Evolutionary conservation across 345 rosid species (phyloP).

Genomic region (Melastoma malabathricum): DNA sequence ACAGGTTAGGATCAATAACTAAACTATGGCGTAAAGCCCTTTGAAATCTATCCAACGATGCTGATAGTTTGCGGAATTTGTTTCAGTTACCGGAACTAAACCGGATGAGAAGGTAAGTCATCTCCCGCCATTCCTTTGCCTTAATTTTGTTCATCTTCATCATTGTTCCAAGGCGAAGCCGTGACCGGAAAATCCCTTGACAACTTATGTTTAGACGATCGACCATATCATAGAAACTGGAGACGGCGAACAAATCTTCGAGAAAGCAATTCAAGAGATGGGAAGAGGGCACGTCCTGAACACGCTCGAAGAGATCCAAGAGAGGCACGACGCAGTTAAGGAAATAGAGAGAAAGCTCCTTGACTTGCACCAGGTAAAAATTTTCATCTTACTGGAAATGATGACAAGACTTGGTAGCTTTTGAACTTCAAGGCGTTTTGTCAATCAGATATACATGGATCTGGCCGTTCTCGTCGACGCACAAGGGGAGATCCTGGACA

Average conservation of each 20-base stretch:
- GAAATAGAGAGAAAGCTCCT: conserved; percentile 90
- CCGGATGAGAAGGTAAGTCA: conserved; percentile 54
- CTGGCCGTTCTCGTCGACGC: conserved; percentile 67
- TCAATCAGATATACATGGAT: conserved; percentile 46
- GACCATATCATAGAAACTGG: conserved; percentile 87
- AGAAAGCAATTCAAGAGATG: conserved; percentile 81
- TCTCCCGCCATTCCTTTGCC: conserved; percentile 7
- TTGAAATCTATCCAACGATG: no score
- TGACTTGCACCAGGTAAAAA: conserved; percentile 67
- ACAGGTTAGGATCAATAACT: conserved; percentile 37
- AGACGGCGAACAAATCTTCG: conserved; percentile 86
- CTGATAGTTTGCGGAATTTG: no score
- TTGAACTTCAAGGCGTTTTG: background rate
- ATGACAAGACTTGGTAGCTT: no score
- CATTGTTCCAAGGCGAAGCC: background rate
- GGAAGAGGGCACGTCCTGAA: conserved; percentile 90
- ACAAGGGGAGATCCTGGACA: conserved; percentile 57
- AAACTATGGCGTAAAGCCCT: background rate
- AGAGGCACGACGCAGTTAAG: conserved; percentile 80
- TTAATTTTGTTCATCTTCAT: conserved; percentile 4
- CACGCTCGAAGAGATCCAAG: conserved; percentile 87
- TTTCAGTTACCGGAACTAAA: conserved; percentile 44
- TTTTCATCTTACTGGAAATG: no score
- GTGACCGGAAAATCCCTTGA: no score
- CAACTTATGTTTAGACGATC: conserved; percentile 36